Evolutionary conservation across 139 green algal genomes (phyloP).

Genomic region (Chlorella vulgaris): DNA sequence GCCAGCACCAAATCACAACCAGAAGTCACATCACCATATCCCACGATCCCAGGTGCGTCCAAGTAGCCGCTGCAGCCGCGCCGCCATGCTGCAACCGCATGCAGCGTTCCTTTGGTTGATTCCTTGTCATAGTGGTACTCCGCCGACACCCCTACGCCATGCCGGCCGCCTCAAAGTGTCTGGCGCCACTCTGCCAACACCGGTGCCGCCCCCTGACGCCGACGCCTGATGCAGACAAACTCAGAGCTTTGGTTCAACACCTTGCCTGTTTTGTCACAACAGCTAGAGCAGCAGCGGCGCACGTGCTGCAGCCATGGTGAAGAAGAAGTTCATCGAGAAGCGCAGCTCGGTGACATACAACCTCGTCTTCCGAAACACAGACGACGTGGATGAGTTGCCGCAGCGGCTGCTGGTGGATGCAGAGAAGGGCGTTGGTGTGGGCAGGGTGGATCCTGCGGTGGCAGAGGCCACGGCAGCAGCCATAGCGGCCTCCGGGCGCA

Average conservation of each 20-base stretch:
- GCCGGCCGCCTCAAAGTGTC: not conserved
- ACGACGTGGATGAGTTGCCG: slow-evolving; percentile 37
- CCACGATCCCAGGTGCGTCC: no score
- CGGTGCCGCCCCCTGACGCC: not conserved
- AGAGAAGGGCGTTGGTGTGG: slow-evolving; percentile 39
- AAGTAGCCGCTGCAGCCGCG: no score
- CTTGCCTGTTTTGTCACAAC: no score
- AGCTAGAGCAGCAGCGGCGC: not conserved
- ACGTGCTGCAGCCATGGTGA: slow-evolving; percentile 5
- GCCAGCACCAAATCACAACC: no score
- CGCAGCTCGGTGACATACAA: slow-evolving; percentile 76
- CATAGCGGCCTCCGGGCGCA: slow-evolving; percentile 7
- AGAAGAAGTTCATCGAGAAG: slow-evolving; percentile 84
- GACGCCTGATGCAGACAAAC: not conserved
- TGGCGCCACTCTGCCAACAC: not conserved
- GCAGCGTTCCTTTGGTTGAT: no score
- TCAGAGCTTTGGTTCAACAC: no score
- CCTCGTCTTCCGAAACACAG: slow-evolving; percentile 65
- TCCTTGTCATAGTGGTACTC: no score
- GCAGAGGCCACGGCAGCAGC: slow-evolving; percentile 8
- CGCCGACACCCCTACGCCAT: no score
- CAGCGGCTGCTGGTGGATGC: slow-evolving; percentile 50
- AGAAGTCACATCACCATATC: no score
- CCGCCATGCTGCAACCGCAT: no score
- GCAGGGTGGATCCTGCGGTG: slow-evolving; percentile 37